Evolutionary conservation across 306 rosid species (phyloP).

Genomic region (Cyclanthera cordifolia): DNA sequence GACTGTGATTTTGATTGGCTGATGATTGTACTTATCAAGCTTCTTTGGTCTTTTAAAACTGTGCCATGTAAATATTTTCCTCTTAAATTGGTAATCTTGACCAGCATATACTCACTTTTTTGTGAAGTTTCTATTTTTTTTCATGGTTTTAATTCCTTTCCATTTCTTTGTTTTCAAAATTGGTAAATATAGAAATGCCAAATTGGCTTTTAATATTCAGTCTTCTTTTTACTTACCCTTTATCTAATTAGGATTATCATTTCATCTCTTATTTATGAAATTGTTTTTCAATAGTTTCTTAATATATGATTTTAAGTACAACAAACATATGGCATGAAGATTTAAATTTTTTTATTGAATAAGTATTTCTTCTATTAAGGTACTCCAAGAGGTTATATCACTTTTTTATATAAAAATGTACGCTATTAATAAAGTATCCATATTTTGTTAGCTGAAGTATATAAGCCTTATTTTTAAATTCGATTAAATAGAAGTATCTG

Average conservation of each 20-base stretch:
- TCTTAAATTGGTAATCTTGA: constrained; percentile 7
- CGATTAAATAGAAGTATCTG: neutral
- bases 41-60: neutral
- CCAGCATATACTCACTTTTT: neutral
- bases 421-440: too few relatives aligned
- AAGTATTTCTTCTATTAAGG: too few relatives aligned
- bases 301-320: too few relatives aligned
- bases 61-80: neutral
- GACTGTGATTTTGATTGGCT: neutral
- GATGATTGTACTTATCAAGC: neutral
- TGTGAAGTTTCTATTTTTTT: neutral
- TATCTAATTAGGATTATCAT: neutral
- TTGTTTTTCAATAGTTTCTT: too few relatives aligned
- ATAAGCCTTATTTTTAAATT: neutral
- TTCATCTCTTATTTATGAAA: neutral
- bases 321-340: too few relatives aligned
- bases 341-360: too few relatives aligned
- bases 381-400: too few relatives aligned
- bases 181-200: neutral
- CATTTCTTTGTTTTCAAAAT: neutral
- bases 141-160: neutral
- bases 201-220: neutral
- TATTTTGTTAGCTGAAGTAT: neutral
- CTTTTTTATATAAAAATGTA: too few relatives aligned
- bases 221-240: neutral